Base-by-base conservation (phyloP, 352 stramenopile genomes). In the Paralagenidium karlingii region DNA sequence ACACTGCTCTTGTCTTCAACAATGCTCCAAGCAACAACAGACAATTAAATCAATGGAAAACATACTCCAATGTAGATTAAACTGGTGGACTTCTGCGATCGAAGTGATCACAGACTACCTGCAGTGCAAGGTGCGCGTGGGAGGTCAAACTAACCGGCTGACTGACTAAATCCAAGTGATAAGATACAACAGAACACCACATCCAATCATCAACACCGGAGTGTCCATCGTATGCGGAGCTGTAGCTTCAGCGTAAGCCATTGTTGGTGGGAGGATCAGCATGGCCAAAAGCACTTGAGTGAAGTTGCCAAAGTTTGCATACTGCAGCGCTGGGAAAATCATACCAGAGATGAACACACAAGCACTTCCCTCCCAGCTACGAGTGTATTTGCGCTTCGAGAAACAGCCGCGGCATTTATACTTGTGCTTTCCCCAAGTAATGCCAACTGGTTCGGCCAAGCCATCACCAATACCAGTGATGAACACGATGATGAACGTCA, bases 181-280 rank as follows among this genome's bases (percentile, higher is more conserved):
- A n/a, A 55, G 44, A 51, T 84, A 89, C 25, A 89, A 43, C 47
- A 85, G 78, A 38, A 57, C 42, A 27, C 76, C 76, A 39, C 71
- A 78, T 24, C 65, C 70, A 43, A 82, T 74, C 76, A 89, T 89
- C 43, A 89, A 54, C 45, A 86, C 73, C 0, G 76, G 76, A 25
- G 76, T 85, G 51, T 89, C 76, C 71, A 89, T 89, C 33, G 71
- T 89, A 55, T 89, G 76, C 13, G 76, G 76, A 6, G 76, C 69
- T 8, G 71, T 86, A 16, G 76, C 76, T 51, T 89, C 76, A 1
- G 76, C 76, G 53, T 89, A 89, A 39, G 76, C 76, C 71, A 85
- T 85, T 15, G 73, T 82, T 4, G 73, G 73, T 20, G 69, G 68
- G 39, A 89, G 45, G 41, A 86, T 66, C 37, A 84, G 48, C 71